These are phyloP conservation scores for Sporothrix brunneoviolacea DNA, from an alignment of 2,329 filamentous ascomycete species.

Conservation along the genomic window DNA sequence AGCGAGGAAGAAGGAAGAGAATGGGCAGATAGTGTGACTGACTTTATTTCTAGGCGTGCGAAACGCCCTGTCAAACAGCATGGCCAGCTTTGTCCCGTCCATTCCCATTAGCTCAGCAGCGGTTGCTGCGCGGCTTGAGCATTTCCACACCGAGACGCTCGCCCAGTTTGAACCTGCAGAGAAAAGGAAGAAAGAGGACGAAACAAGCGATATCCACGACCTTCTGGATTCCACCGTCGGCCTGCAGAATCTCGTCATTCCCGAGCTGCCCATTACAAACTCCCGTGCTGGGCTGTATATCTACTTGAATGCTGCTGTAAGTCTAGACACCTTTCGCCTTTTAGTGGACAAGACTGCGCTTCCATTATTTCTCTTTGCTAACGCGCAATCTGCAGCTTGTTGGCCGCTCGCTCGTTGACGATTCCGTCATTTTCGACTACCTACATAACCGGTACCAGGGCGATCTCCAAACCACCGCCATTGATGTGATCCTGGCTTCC, in stretches of 20 bases:
- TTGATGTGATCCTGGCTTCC: conserved; percentile 78
- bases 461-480: conserved; percentile 67
- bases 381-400: no score
- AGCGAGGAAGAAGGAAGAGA: no score
- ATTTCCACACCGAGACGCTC: conserved; percentile 52
- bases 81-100: conserved; percentile 48
- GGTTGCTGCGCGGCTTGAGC: conserved; percentile 47
- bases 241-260: conserved; percentile 46
- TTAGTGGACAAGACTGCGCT: no score
- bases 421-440: conserved; percentile 69
- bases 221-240: conserved; percentile 51
- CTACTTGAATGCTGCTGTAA: conserved; percentile 73
- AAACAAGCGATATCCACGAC: conserved; percentile 47
- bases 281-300: conserved; percentile 79
- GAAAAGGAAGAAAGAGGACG: conserved; percentile 37
- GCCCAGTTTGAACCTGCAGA: conserved; percentile 48
- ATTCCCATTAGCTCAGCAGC: conserved; percentile 51
- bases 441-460: conserved; percentile 75
- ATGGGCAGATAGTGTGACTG: background rate
- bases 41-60: conserved; percentile 33
- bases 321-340: no score
- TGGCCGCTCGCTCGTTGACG: conserved; percentile 76
- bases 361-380: no score
- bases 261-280: conserved; percentile 64
- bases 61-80: conserved; percentile 42